Evolutionary conservation across 192 early-diverging fungal species (phyloP), one percentile per base, ranked within the genome.

Genomic region (Coemansia sp.): DNA sequence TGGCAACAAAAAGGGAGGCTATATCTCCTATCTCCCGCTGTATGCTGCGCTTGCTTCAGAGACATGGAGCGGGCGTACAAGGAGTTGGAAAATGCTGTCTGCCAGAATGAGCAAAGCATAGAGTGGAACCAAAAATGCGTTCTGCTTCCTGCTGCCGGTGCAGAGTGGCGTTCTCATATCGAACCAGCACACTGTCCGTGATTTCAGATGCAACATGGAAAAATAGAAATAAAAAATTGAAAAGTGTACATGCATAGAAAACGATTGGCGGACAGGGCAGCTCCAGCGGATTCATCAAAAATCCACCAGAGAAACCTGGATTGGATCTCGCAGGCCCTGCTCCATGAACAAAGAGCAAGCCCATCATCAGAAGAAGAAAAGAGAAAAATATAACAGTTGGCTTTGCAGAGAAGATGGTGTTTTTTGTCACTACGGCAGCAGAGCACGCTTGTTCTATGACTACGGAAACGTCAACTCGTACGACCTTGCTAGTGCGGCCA

Each of bases 191-290:
- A 26, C 26, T 26, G 26, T 26, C 26, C 26, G 26, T 26, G 26
- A 26, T 26, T 26, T 26, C 26, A 26, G 26, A 26, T 26, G 26
- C 26, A 26, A 26, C 26, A 26, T 26, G 26, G 26, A 26, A 26
- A 26, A 26, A 26, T 26, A 42, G n/a, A n/a, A n/a, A n/a, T n/a
- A 37, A 18, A 65, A 65, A 59, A 41, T 47, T 60, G 42, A 54
- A 43, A 43, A 38, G 44, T 3, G 44, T 32, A 23, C 16, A 23
- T 19, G 45, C 6, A 19, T 19, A 54, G 47, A 49, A 53, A 64
- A 42, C 61, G 69, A 70, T 70, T 70, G 69, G 69, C 69, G 42
- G n/a, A 32, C 49, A 26, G 41, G 26, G 41, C 21, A 52, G 69
- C 50, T 64, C 52, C 52, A 57, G 48, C 26, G 32, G 44, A 53